Evolutionary conservation across 306 rosid species (phyloP).

Genomic region (Malus orientalis): DNA sequence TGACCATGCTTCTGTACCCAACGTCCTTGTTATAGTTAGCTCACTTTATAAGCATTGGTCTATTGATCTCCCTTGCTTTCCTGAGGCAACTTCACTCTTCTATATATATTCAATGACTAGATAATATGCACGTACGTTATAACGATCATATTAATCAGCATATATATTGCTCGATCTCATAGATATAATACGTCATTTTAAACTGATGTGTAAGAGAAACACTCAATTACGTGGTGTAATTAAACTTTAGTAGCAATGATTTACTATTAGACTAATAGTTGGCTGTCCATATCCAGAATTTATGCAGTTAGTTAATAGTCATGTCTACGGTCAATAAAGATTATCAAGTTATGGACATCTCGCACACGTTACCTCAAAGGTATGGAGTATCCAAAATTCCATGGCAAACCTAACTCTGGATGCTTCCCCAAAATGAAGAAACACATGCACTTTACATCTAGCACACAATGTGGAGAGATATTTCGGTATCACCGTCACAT

Average conservation of each 20-base stretch:
- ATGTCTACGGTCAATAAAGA: too few species aligned
- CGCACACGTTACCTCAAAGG: too few species aligned
- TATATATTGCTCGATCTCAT: background rate
- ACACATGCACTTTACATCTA: slow-evolving; percentile 1
- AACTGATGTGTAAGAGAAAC: too few species aligned
- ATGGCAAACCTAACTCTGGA: background rate
- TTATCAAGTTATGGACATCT: too few species aligned
- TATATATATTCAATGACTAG: background rate
- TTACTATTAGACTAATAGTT: background rate
- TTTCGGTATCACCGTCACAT: accelerated
- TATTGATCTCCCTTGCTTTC: background rate
- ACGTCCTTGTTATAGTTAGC: background rate
- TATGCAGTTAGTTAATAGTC: background rate
- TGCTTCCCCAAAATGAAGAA: background rate
- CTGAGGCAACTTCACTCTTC: background rate
- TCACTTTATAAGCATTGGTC: background rate
- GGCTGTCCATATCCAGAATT: background rate
- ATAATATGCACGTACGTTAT: too few species aligned
- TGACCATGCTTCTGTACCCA: too few species aligned
- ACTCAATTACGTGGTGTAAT: background rate
- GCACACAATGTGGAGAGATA: background rate
- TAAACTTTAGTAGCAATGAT: too few species aligned
- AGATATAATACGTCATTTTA: accelerated
- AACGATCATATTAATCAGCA: too few species aligned
- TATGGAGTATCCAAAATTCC: background rate